These are phyloP conservation scores for Colletotrichum destructivum DNA, from an alignment of 2,329 filamentous ascomycete species.

Conservation along the genomic window DNA sequence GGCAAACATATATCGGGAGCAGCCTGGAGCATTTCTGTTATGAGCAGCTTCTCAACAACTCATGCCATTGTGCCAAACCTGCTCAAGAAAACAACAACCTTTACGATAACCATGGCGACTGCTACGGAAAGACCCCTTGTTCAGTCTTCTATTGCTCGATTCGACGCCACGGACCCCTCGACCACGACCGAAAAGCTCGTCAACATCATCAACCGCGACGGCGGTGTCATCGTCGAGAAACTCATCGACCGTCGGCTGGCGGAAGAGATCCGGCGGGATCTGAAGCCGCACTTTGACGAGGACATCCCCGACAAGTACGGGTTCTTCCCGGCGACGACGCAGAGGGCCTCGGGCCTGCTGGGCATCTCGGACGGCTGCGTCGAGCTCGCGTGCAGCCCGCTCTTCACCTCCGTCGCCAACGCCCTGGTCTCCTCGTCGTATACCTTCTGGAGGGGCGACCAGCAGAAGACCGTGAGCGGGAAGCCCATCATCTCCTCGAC, in stretches of 20 bases:
- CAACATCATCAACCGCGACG: constrained; percentile 50
- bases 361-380: constrained; percentile 55
- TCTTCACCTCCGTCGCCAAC: constrained; percentile 54
- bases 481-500: constrained; percentile 56
- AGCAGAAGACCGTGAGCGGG: constrained; percentile 49
- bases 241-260: constrained; percentile 52
- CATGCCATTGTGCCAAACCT: background rate
- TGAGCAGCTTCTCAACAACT: background rate
- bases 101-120: background rate
- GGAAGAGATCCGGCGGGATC: constrained; percentile 54
- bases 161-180: constrained; percentile 44
- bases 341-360: constrained; percentile 57
- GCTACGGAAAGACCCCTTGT: background rate
- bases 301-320: constrained; percentile 55
- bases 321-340: constrained; percentile 57
- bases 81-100: background rate
- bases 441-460: constrained; percentile 54
- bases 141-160: background rate
- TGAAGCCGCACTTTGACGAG: constrained; percentile 55
- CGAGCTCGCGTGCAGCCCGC: constrained; percentile 54
- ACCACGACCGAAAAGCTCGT: constrained; percentile 44
- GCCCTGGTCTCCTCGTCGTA: constrained; percentile 53
- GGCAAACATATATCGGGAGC: too few relatives aligned
- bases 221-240: constrained; percentile 55
- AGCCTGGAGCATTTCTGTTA: too few relatives aligned